phyloP scores from a whole-genome alignment of 345 rosid species.

The Isatis tinctoria region DNA sequence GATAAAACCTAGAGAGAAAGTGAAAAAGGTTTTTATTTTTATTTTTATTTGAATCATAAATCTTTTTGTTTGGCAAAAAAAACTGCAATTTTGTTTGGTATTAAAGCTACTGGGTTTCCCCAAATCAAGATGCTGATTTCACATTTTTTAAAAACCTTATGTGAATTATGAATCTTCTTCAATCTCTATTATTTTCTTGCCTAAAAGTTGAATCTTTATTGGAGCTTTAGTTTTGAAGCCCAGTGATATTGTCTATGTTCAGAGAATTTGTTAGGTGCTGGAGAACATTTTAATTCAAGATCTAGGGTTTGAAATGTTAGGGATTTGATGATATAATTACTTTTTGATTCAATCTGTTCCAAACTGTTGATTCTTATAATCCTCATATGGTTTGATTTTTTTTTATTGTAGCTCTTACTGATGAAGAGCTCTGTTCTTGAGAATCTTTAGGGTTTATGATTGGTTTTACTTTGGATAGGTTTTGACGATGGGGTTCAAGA shows the following conservation, averaged over 20 bases:
- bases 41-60: not conserved
- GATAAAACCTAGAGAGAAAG: not conserved
- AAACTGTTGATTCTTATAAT: not conserved
- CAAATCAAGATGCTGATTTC: not conserved
- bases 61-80: not conserved
- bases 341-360: not conserved
- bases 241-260: not conserved
- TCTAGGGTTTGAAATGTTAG: not conserved
- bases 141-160: not conserved
- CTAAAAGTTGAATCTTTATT: not conserved
- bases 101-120: not conserved
- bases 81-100: not conserved
- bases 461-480: not conserved
- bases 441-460: not conserved
- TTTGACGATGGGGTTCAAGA: not conserved
- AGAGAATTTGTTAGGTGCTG: not conserved
- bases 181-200: not conserved
- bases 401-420: not conserved
- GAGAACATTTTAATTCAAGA: not conserved
- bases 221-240: not conserved
- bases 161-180: not conserved
- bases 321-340: not conserved
- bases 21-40: not conserved
- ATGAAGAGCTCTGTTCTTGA: not conserved
- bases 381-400: not conserved